Evolutionary conservation across 805 yeast genomes (phyloP).

Genomic region (Cyberlindnera petersonii): DNA sequence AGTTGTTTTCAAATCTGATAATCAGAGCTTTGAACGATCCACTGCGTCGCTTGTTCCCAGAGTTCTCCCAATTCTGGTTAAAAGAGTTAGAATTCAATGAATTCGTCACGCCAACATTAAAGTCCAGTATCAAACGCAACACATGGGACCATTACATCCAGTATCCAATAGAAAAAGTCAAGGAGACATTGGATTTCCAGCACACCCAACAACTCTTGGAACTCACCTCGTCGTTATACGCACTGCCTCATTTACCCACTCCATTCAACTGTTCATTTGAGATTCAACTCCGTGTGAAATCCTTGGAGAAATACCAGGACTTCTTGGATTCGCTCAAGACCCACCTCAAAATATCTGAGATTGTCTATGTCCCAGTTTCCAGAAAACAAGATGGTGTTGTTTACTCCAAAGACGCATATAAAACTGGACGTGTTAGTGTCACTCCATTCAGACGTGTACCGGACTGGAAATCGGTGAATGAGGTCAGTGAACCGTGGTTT

Average conservation of each 20-base stretch:
- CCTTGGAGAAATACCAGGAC: neutral
- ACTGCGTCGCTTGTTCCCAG: conserved; percentile 8
- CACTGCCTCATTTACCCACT: neutral
- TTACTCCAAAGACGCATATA: neutral
- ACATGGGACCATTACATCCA: conserved; percentile 17
- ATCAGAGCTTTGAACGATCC: conserved; percentile 6
- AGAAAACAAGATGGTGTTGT: neutral
- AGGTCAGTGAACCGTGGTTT: conserved; percentile 1
- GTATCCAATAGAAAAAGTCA: conserved; percentile 8
- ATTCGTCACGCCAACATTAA: neutral
- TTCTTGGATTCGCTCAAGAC: conserved; percentile 3
- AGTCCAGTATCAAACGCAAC: conserved; percentile 2
- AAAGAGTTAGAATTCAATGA: neutral
- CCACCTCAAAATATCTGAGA: too few relatives aligned
- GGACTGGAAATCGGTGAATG: conserved; percentile 2
- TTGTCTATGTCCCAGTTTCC: too few relatives aligned
- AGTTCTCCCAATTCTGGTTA: conserved; percentile 5
- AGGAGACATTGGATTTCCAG: neutral
- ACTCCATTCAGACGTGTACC: conserved; percentile 5
- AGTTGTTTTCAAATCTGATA: conserved; percentile 3
- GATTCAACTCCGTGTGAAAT: neutral
- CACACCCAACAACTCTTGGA: conserved; percentile 1
- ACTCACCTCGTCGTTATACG: neutral
- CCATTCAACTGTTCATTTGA: conserved; percentile 6
- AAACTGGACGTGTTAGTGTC: neutral